phyloP scores from a whole-genome alignment of 768 basidiomycete species.

The Boletus bicolor region DNA sequence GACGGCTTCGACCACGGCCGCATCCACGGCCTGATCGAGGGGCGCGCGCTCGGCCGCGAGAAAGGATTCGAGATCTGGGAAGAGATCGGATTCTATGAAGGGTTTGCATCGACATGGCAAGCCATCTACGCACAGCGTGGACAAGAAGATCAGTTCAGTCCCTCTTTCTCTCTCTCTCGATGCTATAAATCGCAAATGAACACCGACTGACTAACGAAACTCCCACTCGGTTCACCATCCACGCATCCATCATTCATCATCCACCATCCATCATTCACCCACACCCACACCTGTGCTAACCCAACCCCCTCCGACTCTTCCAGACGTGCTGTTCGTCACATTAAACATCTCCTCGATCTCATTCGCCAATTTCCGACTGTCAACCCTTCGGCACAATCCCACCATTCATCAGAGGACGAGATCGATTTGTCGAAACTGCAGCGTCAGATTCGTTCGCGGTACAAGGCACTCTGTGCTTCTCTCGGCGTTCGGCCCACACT shows the following conservation, averaged over 20 bases:
- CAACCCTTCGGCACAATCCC: slow-evolving; percentile 53
- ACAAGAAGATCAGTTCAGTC: slow-evolving; percentile 13
- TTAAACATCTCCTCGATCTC: slow-evolving; percentile 65
- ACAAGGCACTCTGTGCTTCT: slow-evolving; percentile 80
- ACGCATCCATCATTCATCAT: not conserved
- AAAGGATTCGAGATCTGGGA: slow-evolving; percentile 98
- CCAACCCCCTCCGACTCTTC: not conserved
- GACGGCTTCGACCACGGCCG: slow-evolving; percentile 83
- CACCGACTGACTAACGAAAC: not conserved
- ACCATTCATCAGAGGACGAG: slow-evolving; percentile 26
- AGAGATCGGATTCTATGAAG: slow-evolving; percentile 92
- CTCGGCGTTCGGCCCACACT: slow-evolving; percentile 62
- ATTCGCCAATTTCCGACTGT: slow-evolving; percentile 71
- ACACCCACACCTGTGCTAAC: not conserved
- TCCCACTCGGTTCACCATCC: not conserved
- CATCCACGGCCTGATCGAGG: slow-evolving; percentile 89
- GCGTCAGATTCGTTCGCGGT: slow-evolving; percentile 81
- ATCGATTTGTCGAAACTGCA: slow-evolving; percentile 76
- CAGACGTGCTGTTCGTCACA: slow-evolving; percentile 62
- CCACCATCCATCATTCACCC: not conserved
- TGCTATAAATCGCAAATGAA: not conserved
- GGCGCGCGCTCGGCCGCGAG: slow-evolving; percentile 80
- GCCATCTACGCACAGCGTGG: slow-evolving; percentile 42
- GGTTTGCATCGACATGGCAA: slow-evolving; percentile 73
- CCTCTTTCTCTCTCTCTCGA: no score